Conservation (phyloP, 208 protist species). For the Willaertia magna region DNA sequence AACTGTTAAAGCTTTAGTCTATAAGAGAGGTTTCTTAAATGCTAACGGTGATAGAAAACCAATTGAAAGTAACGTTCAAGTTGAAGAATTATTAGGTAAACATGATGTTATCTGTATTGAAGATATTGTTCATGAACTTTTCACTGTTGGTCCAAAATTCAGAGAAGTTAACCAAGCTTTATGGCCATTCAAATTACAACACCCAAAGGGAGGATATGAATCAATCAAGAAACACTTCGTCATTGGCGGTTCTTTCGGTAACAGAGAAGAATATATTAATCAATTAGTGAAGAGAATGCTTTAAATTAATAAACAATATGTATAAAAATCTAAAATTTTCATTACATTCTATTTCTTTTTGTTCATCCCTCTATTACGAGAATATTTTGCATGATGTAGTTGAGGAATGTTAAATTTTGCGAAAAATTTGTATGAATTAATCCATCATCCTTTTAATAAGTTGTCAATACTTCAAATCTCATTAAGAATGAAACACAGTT, state of each 20-base stretch:
- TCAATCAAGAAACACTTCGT: conserved; percentile 93
- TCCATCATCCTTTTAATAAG: too few relatives aligned
- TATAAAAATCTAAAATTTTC: not conserved
- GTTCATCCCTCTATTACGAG: too few relatives aligned
- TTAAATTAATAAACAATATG: conserved; percentile 48
- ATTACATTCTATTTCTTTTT: too few relatives aligned
- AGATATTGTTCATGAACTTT: conserved; percentile 99
- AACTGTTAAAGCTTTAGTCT: conserved; percentile 91
- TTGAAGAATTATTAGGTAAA: conserved; percentile 85
- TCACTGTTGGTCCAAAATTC: conserved; percentile 95
- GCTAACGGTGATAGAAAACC: conserved; percentile 92
- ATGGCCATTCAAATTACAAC: conserved; percentile 95
- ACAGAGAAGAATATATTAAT: conserved; percentile 98
- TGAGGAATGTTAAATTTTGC: too few relatives aligned
- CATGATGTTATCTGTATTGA: conserved; percentile 92
- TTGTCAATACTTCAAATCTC: too few relatives aligned
- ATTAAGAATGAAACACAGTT: too few relatives aligned
- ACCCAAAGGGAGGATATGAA: conserved; percentile 84
- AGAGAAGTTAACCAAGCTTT: conserved; percentile 90
- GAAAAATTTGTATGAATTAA: too few relatives aligned
- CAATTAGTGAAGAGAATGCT: conserved; percentile 90
- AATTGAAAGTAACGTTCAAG: conserved; percentile 79
- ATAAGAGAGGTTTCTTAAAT: conserved; percentile 97
- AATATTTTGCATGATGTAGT: too few relatives aligned
- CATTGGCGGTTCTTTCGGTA: conserved; percentile 97